Evolutionary conservation across 257 asterid genomes (phyloP).

Genomic region (Nicotiana otophora): DNA sequence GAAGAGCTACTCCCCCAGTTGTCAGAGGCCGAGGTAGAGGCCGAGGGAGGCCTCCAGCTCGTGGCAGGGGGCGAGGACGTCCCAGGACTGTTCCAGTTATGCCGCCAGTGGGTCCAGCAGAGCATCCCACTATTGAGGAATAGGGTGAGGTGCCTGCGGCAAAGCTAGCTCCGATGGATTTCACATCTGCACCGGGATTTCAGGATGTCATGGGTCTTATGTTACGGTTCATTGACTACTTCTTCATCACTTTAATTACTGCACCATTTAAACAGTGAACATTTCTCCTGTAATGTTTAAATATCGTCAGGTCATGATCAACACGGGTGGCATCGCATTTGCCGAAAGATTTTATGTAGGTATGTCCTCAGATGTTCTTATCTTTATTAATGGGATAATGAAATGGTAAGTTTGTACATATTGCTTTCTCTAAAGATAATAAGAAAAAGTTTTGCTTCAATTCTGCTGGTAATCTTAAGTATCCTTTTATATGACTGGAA

Average conservation of each 20-base stretch:
- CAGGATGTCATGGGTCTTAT: too few species aligned
- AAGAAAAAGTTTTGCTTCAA: neutral
- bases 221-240: too few species aligned
- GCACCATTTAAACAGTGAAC: neutral
- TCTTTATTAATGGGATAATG: neutral
- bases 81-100: too few species aligned
- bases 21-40: too few species aligned
- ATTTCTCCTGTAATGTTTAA: neutral
- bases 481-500: neutral
- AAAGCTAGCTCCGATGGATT: too few species aligned
- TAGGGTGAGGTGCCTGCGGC: too few species aligned
- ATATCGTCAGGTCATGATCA: constrained; percentile 80
- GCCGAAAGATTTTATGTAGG: constrained; percentile 86
- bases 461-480: neutral
- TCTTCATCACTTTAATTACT: neutral
- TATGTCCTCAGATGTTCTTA: constrained; percentile 15
- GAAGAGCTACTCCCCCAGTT: too few species aligned
- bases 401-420: neutral
- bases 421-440: neutral
- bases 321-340: constrained; percentile 70
- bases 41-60: too few species aligned
- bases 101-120: too few species aligned
- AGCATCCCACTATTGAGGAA: too few species aligned
- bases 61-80: too few species aligned
- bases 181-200: too few species aligned